Evolutionary conservation across 2,329 filamentous ascomycete genomes (phyloP), one percentile per base, ranked within the genome.

Genomic region (Fusarium falciforme): DNA sequence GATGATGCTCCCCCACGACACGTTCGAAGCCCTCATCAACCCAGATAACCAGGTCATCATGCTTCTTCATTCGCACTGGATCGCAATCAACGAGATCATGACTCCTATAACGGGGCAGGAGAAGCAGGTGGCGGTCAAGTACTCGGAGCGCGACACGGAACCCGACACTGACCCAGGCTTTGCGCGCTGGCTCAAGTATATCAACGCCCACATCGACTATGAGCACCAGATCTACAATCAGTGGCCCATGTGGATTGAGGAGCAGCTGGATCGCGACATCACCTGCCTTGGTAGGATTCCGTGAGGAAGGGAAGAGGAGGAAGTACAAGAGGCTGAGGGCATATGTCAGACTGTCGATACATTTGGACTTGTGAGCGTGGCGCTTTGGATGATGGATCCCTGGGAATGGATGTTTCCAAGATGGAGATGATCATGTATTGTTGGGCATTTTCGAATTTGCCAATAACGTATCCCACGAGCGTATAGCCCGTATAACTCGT

Each of bases 241-340:
- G 72, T 90, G 87, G 87, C 88, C 88, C 17, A 66, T 83, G 76
- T 90, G 88, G 88, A 88, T 89, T 5, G 86, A 89, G 74, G 81
- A 82, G 63, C 85, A 87, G 80, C 78, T 89, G 61, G 84, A 85
- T 9, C 72, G 71, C 47, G 85, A 90, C 61, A 69, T 81, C n/a
- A 75, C 77, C 0, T 87, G 84, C 67, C 90, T 89, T 78, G 85
- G 86, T 12, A 81, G 76, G 25, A 20, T 22, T 58, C n/a, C 8
- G 9, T 72, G 35, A 64, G 42, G 17, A 11, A 16, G 12, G n/a
- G 22, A n/a, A 25, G 25, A 25, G 10, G 25, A 52, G 9, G 5
- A 47, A 62, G 7, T 10, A 38, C 27, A 22, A 61, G 31, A 47
- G 38, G 16, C 17, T 14, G 49, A 35, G 25, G 44, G 17, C 9